These are phyloP conservation scores for Chlorociboria aeruginascens DNA, from an alignment of 495 filamentous ascomycete genomes.

Conservation along the genomic window DNA sequence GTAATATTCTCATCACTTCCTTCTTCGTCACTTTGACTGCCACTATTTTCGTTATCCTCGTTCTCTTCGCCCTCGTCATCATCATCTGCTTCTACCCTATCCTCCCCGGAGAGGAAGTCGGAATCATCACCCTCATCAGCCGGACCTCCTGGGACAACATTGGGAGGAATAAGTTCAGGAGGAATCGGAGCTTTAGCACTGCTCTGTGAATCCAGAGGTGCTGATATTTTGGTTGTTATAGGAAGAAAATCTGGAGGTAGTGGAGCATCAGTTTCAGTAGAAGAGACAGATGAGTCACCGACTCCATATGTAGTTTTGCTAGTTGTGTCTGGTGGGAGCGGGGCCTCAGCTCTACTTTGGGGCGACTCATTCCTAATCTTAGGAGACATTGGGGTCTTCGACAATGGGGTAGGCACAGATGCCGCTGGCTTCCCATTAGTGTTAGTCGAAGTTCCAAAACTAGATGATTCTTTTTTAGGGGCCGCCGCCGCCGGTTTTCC, in stretches of 20 bases:
- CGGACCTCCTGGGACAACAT: conserved; percentile 21
- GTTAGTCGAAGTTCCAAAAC: neutral
- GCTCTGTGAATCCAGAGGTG: conserved; percentile 15
- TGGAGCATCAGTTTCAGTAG: conserved; percentile 34
- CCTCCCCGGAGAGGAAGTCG: conserved; percentile 23
- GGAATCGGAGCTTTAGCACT: conserved; percentile 23
- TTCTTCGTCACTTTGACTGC: conserved; percentile 22
- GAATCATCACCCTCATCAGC: conserved; percentile 24
- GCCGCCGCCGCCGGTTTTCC: conserved; percentile 3
- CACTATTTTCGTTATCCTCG: conserved; percentile 16
- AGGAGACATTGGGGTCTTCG: conserved; percentile 15
- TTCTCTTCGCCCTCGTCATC: conserved; percentile 24
- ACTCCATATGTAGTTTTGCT: conserved; percentile 52
- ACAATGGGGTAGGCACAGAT: conserved; percentile 2
- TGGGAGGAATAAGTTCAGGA: conserved; percentile 22
- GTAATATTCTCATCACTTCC: conserved; percentile 53
- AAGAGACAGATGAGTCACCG: conserved; percentile 56
- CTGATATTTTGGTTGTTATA: neutral
- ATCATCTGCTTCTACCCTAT: conserved; percentile 29
- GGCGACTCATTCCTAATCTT: conserved; percentile 26
- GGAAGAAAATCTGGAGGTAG: conserved; percentile 48
- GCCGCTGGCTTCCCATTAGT: neutral
- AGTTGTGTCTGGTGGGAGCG: conserved; percentile 67
- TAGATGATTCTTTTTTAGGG: conserved; percentile 10
- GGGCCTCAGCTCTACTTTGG: conserved; percentile 30